Base-by-base conservation (phyloP, 257 asterid species). In the Cinchona pubescens region DNA sequence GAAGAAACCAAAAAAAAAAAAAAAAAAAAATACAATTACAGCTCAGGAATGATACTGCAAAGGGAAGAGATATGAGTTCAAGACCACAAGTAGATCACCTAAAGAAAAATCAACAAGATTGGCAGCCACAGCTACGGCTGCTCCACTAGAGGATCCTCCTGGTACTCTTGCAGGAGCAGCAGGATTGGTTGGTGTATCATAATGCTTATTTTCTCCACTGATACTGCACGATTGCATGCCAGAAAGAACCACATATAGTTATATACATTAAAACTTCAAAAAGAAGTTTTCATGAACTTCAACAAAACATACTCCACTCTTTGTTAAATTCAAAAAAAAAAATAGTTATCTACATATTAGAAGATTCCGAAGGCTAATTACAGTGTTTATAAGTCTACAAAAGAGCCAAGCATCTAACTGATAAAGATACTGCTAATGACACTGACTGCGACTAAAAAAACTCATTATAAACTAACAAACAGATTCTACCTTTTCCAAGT, bases 141-240 rank as follows among this genome's bases (percentile, higher is more conserved):
- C 93, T 73, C 98, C 99, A 85, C 99, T 90, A n/a, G 96, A 95
- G 74, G 96, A 91, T 77, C 99, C 99, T 83, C 99, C 99, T 8
- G 99, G 96, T 67, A 89, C 73, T 75, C 92, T 83, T 71, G 87
- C 83, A 73, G 90, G 87, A 78, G 89, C 84, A 62, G 91, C 86
- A n/a, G 99, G 99, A 88, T 95, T 95, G 62, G 96, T 91, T 62
- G 99, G 99, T 64, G 94, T 74, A 45, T 82, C 99, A 63, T 86
- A 89, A 84, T 93, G 96, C 88, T 79, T 92, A 91, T 67, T 91
- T 76, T 91, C 97, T 77, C 99, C 99, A 82, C 87, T 85, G 72
- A 90, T 75, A 65, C 99, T 95, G 89, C 59, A 71, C 42, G 42
- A 65, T 53, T 73, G 32, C 30, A 68, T 25, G 45, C 53, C 76